Evolutionary conservation across 2,329 filamentous ascomycete genomes (phyloP).

Genomic region (Epichloe baconii): DNA sequence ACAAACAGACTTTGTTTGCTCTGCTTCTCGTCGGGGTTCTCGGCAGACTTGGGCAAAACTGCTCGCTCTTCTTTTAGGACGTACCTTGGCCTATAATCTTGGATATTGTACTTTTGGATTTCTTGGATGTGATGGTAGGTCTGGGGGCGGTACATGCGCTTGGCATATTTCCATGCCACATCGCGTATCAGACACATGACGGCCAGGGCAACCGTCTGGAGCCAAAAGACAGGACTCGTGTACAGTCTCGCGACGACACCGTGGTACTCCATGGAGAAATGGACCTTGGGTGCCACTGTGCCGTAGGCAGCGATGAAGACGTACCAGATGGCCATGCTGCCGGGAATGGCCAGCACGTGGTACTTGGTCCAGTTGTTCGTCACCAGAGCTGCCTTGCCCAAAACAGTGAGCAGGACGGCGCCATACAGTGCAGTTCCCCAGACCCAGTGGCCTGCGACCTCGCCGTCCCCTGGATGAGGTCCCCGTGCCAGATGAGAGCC

Average conservation of each 20-base stretch:
- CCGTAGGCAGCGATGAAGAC: constrained; percentile 81
- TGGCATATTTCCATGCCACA: constrained; percentile 92
- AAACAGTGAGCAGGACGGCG: constrained; percentile 80
- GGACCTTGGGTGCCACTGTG: constrained; percentile 68
- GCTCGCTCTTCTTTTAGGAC: constrained; percentile 10
- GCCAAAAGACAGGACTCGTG: constrained; percentile 74
- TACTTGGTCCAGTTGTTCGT: constrained; percentile 99
- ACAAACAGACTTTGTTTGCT: too few relatives aligned
- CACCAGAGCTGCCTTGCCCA: constrained; percentile 87
- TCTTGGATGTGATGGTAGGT: constrained; percentile 98
- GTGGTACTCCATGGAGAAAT: constrained; percentile 71
- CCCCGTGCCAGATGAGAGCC: constrained; percentile 68
- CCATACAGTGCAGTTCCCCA: constrained; percentile 96
- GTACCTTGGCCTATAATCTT: constrained; percentile 91
- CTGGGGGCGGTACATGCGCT: constrained; percentile 93
- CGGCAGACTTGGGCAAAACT: too few relatives aligned
- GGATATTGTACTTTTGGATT: constrained; percentile 99
- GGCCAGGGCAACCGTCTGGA: constrained; percentile 72
- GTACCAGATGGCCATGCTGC: constrained; percentile 84
- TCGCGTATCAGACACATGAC: constrained; percentile 75
- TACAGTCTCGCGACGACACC: constrained; percentile 76
- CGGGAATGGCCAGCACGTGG: constrained; percentile 87
- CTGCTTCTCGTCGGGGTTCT: too few relatives aligned
- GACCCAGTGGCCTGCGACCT: constrained; percentile 85
- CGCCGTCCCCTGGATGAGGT: constrained; percentile 69